Conservation (phyloP, 2,329 filamentous ascomycete species). For the Pezizomycotina sp. region DNA sequence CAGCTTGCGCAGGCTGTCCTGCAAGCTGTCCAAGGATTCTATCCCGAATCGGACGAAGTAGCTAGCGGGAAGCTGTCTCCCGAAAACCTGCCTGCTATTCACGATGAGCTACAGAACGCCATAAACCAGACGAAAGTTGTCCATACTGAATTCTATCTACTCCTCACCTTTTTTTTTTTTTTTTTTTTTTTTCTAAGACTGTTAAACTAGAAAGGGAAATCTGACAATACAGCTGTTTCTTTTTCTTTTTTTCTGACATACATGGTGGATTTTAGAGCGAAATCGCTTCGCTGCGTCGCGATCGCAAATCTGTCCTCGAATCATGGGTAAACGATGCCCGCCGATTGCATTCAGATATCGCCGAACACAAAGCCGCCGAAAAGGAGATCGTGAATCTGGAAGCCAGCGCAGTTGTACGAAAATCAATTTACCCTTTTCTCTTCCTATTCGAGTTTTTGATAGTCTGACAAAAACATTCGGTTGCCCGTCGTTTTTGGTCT, state of each 20-base stretch:
- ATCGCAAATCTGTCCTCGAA: slow-evolving; percentile 20
- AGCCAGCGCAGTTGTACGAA: slow-evolving; percentile 12
- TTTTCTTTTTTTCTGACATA: background rate
- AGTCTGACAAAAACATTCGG: too few relatives aligned
- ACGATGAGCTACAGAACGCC: slow-evolving; percentile 20
- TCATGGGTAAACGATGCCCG: slow-evolving; percentile 23
- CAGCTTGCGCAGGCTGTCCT: slow-evolving; percentile 16
- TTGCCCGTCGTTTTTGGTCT: too few relatives aligned
- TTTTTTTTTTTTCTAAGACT: too few relatives aligned
- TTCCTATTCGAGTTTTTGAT: too few relatives aligned
- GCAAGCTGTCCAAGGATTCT: slow-evolving; percentile 16
- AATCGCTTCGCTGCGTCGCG: slow-evolving; percentile 21
- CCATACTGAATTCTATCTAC: background rate
- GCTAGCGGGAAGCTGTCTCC: slow-evolving; percentile 20
- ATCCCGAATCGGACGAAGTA: slow-evolving; percentile 14
- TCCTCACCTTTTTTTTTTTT: background rate
- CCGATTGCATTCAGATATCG: slow-evolving; percentile 21
- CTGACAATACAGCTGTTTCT: background rate
- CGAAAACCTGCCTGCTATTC: slow-evolving; percentile 21
- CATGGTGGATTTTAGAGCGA: slow-evolving; percentile 18
- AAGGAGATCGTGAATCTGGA: slow-evolving; percentile 19
- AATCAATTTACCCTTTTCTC: background rate
- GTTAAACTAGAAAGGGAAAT: slow-evolving; percentile 2
- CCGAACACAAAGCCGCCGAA: slow-evolving; percentile 11
- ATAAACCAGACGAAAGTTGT: slow-evolving; percentile 20